Conservation (phyloP, 495 filamentous ascomycete species). For the Amphirosellinia nigrospora region DNA sequence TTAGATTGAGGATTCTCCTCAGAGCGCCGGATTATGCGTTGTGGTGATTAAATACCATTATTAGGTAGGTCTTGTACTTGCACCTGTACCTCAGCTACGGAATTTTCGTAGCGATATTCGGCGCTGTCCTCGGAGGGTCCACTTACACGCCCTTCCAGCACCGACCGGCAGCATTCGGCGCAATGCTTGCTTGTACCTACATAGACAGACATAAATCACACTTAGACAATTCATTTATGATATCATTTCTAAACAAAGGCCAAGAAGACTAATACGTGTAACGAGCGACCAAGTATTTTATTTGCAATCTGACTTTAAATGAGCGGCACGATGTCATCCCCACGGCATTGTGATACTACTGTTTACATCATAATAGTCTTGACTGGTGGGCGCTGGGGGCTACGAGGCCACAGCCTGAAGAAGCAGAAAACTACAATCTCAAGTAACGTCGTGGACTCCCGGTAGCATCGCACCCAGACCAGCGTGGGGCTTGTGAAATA, state of each 20-base stretch:
- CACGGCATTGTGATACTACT: slow-evolving; percentile 10
- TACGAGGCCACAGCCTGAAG: slow-evolving; percentile 16
- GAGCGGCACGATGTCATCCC: slow-evolving; percentile 27
- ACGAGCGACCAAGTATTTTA: slow-evolving; percentile 32
- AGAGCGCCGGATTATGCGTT: neutral
- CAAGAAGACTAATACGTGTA: slow-evolving; percentile 5
- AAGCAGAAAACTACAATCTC: slow-evolving; percentile 27
- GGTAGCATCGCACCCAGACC: neutral
- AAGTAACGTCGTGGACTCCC: neutral
- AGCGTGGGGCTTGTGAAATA: neutral
- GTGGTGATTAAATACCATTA: neutral
- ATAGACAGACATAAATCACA: neutral
- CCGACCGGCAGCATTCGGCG: neutral
- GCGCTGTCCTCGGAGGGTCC: slow-evolving; percentile 20
- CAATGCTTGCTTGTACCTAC: no score
- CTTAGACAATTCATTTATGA: neutral
- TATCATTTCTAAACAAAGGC: neutral
- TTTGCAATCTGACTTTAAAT: slow-evolving; percentile 35
- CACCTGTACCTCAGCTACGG: neutral
- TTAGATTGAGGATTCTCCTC: neutral
- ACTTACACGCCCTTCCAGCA: slow-evolving; percentile 5
- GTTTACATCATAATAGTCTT: slow-evolving; percentile 15
- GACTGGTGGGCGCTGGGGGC: neutral
- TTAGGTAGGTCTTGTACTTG: neutral
- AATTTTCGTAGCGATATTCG: slow-evolving; percentile 23